Percentiles rank a stretch among this genome's conserved stretches.
phyloP scores from a whole-genome alignment of 768 basidiomycete genomes.

The Jaapia argillacea region DNA sequence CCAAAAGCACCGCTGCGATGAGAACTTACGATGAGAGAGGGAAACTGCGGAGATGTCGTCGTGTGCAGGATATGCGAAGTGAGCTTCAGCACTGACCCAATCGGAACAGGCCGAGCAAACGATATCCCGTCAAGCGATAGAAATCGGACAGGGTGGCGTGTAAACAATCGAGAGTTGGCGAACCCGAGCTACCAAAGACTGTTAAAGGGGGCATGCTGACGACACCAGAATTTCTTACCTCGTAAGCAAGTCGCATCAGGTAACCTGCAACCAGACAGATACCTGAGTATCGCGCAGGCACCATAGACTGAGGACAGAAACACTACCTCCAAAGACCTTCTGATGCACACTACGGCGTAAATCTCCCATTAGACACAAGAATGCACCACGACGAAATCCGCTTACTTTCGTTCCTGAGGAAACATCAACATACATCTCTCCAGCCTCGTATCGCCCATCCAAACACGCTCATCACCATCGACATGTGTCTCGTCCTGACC shows the following conservation, averaged over 20 bases:
- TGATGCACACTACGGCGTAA: constrained; percentile 54
- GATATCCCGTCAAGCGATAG: constrained; percentile 73
- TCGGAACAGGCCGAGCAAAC: constrained; percentile 73
- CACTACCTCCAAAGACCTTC: constrained; percentile 69
- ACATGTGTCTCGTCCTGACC: constrained; percentile 28
- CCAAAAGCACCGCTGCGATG: neutral
- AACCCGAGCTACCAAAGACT: constrained; percentile 50
- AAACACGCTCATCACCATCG: constrained; percentile 38
- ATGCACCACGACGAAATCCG: no score
- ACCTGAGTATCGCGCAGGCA: neutral
- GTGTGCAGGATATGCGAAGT: constrained; percentile 62
- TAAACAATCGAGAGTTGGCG: constrained; percentile 61
- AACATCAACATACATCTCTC: constrained; percentile 74
- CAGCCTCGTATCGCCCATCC: constrained; percentile 66
- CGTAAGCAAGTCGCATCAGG: constrained; percentile 62
- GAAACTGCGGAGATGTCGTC: constrained; percentile 32
- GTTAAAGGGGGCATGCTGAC: no score
- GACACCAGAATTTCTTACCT: constrained; percentile 28
- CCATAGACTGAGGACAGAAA: neutral
- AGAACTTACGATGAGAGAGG: constrained; percentile 48
- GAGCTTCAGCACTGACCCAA: constrained; percentile 72
- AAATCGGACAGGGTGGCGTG: constrained; percentile 56
- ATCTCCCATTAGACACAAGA: no score
- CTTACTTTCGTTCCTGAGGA: constrained; percentile 77
- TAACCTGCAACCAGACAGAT: constrained; percentile 22